A percentile compares a stretch with the other conserved stretches of the same genome.
These are phyloP conservation scores for Monotropa hypopitys DNA, from an alignment of 179 eudicot genomes.

Conservation along the genomic window DNA sequence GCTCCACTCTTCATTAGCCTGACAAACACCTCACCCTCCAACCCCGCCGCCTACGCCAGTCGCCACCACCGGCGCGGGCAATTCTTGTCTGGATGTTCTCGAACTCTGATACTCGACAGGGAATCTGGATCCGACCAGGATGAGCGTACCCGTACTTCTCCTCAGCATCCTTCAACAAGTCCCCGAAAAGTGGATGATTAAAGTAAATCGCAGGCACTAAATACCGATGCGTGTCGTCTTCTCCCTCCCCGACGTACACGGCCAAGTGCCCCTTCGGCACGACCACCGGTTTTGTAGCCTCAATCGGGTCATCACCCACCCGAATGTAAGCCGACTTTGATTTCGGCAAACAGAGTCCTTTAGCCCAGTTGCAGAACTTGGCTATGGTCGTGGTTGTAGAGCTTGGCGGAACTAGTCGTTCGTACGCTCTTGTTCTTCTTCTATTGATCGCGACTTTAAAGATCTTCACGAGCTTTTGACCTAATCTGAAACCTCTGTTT, in stretches of 20 bases:
- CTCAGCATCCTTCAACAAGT: slow-evolving; percentile 45
- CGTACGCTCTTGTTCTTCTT: slow-evolving; percentile 4
- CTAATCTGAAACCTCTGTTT: slow-evolving; percentile 25
- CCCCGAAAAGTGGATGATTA: slow-evolving; percentile 56
- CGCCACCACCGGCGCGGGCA: slow-evolving; percentile 1
- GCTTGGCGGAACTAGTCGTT: neutral
- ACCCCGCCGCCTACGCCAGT: neutral
- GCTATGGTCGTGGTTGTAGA: slow-evolving; percentile 6
- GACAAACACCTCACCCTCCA: neutral
- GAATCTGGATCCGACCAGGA: slow-evolving; percentile 48
- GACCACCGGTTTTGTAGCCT: slow-evolving; percentile 9
- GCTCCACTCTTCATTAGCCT: neutral
- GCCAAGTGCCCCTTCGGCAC: slow-evolving; percentile 59
- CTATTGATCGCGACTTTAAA: slow-evolving; percentile 21
- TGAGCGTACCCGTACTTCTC: slow-evolving; percentile 37
- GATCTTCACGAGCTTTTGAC: slow-evolving; percentile 21
- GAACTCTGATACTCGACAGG: slow-evolving; percentile 59
- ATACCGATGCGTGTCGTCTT: slow-evolving; percentile 32
- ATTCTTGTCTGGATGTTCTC: slow-evolving; percentile 36
- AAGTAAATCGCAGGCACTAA: slow-evolving; percentile 50
- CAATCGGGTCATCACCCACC: slow-evolving; percentile 27
- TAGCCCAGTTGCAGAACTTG: slow-evolving; percentile 24
- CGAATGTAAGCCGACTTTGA: slow-evolving; percentile 24
- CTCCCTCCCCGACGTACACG: slow-evolving; percentile 45
- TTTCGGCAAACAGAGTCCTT: slow-evolving; percentile 6